Evolutionary conservation across 2,329 filamentous ascomycete species (phyloP).

Genomic region (Leptographium lundbergii): DNA sequence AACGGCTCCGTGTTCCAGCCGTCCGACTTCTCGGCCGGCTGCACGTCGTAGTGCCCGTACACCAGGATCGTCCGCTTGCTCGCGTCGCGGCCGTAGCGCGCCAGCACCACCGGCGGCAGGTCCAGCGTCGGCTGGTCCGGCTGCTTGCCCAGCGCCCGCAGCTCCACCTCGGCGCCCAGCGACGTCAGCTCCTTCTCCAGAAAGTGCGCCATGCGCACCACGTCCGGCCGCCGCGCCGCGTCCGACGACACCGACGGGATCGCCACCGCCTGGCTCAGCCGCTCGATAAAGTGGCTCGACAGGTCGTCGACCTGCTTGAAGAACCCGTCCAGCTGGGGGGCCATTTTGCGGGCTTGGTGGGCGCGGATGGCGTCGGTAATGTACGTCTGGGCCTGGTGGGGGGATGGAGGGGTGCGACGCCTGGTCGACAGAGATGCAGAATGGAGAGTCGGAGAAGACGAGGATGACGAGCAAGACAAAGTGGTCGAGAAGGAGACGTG

Average conservation of each 20-base stretch:
- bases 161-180: constrained; percentile 78
- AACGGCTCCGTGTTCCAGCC: constrained; percentile 96
- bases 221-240: constrained; percentile 76
- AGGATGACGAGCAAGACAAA: background rate
- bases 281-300: constrained; percentile 73
- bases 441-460: background rate
- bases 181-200: constrained; percentile 70
- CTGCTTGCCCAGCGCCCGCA: constrained; percentile 80
- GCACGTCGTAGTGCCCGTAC: constrained; percentile 98
- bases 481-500: background rate
- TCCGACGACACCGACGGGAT: constrained; percentile 95
- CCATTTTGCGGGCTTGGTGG: constrained; percentile 65
- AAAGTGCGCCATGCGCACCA: constrained; percentile 92
- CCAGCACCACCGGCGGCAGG: constrained; percentile 84
- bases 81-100: constrained; percentile 81
- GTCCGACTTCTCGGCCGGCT: constrained; percentile 84
- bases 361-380: constrained; percentile 38
- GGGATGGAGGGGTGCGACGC: background rate
- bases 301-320: constrained; percentile 84
- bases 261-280: constrained; percentile 81
- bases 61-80: constrained; percentile 92
- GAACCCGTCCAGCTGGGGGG: constrained; percentile 78
- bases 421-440: background rate
- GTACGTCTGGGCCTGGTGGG: constrained; percentile 25
- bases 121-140: constrained; percentile 82